Base-by-base conservation (phyloP, 768 basidiomycete species). In the Leccinum broughii region DNA sequence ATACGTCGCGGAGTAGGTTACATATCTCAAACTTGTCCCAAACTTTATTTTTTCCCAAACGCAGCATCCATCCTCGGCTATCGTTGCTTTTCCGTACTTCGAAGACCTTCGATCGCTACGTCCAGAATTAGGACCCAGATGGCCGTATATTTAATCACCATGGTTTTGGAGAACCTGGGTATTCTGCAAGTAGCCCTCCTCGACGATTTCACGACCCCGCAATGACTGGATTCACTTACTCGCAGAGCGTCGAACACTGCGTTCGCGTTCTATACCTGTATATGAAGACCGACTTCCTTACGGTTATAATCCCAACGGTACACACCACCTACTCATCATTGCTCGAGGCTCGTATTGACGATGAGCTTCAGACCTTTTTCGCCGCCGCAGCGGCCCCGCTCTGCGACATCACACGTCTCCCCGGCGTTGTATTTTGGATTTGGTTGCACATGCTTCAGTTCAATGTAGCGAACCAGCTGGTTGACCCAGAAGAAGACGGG, bases 361-460 rank as follows among this genome's bases (percentile, higher is more conserved):
- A 41, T 46, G n/a, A 0, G 10, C 5, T 4, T 8, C 26, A 78
- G 78, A 75, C 73, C 1, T 55, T 77, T 41, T 77, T 79, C 50
- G 69, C 78, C 4, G 49, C 49, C 1, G 68, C 70, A 5, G 68
- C 75, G 0, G 77, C 78, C 3, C 77, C 78, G 2, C 56, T 75
- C 1, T 65, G 64, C 22, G 61, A 65, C 35, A 7, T 67, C 28
- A 50, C 51, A 3, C 67, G 55, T 1, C 48, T 76, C 5, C 56
- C 70, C 13, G 67, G 75, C 35, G 68, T 75, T 13, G 64, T 78
- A 39, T 64, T 77, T 39, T 83, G 81, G 81, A 77, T 80, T 11
- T 81, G 76, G 75, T 60, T 81, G 6, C 82, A 83, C 61, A 71
- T 81, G 30, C 69, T 83, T 6, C 79, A 80, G 44, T 80, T 78